Conservation (phyloP, 129 eudicot species). For the Flaveria sonorensis region DNA sequence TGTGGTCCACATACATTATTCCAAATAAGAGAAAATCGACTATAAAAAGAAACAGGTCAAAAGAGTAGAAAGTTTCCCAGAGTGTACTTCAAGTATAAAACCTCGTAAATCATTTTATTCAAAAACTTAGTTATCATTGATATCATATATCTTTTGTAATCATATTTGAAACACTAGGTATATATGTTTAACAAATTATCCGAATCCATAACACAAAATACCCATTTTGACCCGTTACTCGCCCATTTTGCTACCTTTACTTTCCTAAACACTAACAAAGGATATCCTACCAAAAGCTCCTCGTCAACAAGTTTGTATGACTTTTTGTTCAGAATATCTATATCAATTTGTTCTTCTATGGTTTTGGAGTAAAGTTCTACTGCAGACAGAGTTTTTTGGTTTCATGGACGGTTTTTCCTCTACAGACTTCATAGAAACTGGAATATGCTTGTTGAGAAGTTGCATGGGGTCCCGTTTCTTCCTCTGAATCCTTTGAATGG, state of each 20-base stretch:
- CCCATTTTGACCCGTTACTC: neutral
- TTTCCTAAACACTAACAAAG: slow-evolving; percentile 13
- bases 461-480: slow-evolving; percentile 78
- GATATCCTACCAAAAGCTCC: slow-evolving; percentile 73
- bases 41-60: neutral
- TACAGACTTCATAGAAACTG: slow-evolving; percentile 36
- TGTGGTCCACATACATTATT: neutral
- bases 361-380: slow-evolving; percentile 54
- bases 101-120: neutral
- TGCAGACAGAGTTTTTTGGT: slow-evolving; percentile 55
- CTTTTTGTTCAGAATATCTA: slow-evolving; percentile 49
- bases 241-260: slow-evolving; percentile 11
- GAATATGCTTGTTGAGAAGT: slow-evolving; percentile 57
- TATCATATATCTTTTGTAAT: neutral
- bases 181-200: neutral
- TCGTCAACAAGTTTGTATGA: slow-evolving; percentile 50
- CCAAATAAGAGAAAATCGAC: neutral
- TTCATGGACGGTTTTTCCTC: slow-evolving; percentile 36
- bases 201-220: neutral
- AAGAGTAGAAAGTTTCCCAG: neutral
- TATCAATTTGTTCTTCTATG: slow-evolving; percentile 58
- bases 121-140: neutral
- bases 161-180: neutral
- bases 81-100: neutral
- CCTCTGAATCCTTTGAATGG: slow-evolving; percentile 57